Evolutionary conservation across 768 basidiomycete species (phyloP).

Genomic region (Ramaria rubella): DNA sequence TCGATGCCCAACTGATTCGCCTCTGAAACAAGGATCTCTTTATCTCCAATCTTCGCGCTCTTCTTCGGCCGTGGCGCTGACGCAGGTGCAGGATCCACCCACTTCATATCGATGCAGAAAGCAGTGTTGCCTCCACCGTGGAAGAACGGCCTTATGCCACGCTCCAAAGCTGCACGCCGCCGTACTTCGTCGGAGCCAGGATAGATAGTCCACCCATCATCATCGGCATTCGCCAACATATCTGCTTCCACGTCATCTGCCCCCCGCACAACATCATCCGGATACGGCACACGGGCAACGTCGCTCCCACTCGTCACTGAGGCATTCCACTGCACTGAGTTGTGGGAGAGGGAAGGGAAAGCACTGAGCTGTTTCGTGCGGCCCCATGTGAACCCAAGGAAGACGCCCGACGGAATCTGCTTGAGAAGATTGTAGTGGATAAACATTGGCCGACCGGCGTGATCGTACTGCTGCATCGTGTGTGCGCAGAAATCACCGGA

Average conservation of each 20-base stretch:
- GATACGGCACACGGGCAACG: not conserved
- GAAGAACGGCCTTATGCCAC: conserved; percentile 21
- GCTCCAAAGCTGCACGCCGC: conserved; percentile 20
- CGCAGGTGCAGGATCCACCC: conserved; percentile 11
- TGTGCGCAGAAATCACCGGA: conserved; percentile 18
- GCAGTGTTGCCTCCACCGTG: conserved; percentile 19
- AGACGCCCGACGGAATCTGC: conserved; percentile 25
- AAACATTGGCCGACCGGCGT: conserved; percentile 22
- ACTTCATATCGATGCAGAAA: conserved; percentile 18
- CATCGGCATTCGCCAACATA: conserved; percentile 24
- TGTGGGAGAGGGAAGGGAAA: conserved; percentile 3
- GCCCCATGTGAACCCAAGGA: conserved; percentile 20
- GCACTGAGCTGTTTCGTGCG: conserved; percentile 14
- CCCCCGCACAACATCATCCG: conserved; percentile 1
- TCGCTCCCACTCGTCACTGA: not conserved
- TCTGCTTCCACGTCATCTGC: conserved; percentile 18
- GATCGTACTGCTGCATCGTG: conserved; percentile 33
- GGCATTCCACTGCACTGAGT: not conserved
- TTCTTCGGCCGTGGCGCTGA: not conserved
- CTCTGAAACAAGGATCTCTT: not conserved
- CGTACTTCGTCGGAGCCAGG: conserved; percentile 15
- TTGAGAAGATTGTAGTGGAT: conserved; percentile 37
- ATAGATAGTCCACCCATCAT: conserved; percentile 21
- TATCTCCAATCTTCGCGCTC: not conserved
- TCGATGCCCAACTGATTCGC: conserved; percentile 13